A percentile compares a stretch with the other conserved stretches of the same genome.
These are phyloP conservation scores for Melaleuca quinquenervia DNA, from an alignment of 345 rosid species.

Conservation along the genomic window DNA sequence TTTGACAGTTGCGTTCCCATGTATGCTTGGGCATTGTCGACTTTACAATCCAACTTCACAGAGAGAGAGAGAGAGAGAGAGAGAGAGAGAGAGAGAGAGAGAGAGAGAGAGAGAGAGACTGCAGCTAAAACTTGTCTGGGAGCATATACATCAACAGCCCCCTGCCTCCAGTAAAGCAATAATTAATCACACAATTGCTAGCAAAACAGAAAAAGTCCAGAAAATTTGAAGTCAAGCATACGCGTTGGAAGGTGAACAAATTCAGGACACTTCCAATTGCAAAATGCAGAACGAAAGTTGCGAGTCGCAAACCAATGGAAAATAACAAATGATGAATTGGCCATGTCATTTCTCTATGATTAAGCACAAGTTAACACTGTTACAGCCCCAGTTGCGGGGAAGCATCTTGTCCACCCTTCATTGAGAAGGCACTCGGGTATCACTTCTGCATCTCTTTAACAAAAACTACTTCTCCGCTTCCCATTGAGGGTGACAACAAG, in stretches of 20 bases:
- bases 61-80: not conserved
- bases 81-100: not conserved
- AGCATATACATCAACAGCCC: not conserved
- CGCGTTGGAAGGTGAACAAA: not conserved
- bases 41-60: not conserved
- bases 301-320: not conserved
- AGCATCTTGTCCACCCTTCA: not conserved
- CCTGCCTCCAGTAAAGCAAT: not conserved
- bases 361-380: not conserved
- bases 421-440: not conserved
- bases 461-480: slow-evolving; percentile 31
- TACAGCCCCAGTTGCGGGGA: not conserved
- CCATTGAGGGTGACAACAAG: slow-evolving; percentile 24
- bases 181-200: not conserved
- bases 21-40: not conserved
- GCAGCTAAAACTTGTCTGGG: not conserved
- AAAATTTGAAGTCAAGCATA: not conserved
- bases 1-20: not conserved
- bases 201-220: not conserved
- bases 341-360: not conserved
- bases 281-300: not conserved
- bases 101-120: not conserved
- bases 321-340: not conserved
- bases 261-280: not conserved
- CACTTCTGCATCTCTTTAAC: slow-evolving; percentile 25